Evolutionary conservation across 1,284 basidiomycete species (phyloP), one percentile per base, ranked within the genome.

Genomic region (Xerocomus amazonicus): DNA sequence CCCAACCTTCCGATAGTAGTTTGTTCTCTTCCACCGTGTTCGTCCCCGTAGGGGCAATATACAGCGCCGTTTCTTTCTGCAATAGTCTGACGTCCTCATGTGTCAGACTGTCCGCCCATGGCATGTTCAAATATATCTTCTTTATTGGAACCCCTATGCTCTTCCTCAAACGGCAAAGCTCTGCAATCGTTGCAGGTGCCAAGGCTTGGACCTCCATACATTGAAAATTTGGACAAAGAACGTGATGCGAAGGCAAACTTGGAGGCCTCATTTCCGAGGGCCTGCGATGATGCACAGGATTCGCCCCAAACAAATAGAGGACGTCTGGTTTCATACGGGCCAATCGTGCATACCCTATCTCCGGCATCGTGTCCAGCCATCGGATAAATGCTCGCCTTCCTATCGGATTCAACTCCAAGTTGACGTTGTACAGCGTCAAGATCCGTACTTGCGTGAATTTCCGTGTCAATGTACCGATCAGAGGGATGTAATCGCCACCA

Each of bases 321-420:
- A 82, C 57, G 27, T 66, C 58, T 37, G 63, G 44, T 35, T 65
- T 65, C 49, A 78, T 58, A 43, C 67, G 64, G 27, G 73, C 72
- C 19, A 82, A 54, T 27, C 78, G 76, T 31, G 82, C 65, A 59
- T 77, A 78, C 43, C 60, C 66, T 29, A 85, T 59, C 23, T 68
- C 60, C 12, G 80, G 79, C 73, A 84, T 78, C 17, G 79, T 74
- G 38, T 73, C 63, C 35, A 84, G 59, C 73, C 76, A 80, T 40
- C 68, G 69, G 37, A 78, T 64, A 53, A 81, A 59, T 29, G 61
- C 54, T 32, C 55, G 49, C 44, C 56, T 56, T 26, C 66, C 67
- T 34, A 19, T 17, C 14, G 54, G 36, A 19, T 52, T 60, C 36
- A 58, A 53, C 27, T 57, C 51, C 29, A 74, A 50, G 27, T 78